phyloP scores from a whole-genome alignment of 805 yeast genomes.

The Huiozyma naganishii region DNA sequence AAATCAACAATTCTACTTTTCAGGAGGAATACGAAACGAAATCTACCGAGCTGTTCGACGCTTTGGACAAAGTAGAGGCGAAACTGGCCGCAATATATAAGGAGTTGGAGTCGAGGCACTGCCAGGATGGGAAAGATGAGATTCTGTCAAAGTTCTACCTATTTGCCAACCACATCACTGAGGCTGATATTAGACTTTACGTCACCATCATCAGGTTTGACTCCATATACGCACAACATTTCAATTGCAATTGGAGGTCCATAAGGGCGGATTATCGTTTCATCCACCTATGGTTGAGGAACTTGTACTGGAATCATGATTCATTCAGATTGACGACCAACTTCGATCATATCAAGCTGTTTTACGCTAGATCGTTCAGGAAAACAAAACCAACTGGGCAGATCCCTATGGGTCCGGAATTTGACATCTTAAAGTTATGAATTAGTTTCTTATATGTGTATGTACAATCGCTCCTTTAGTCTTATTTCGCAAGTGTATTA shows the following conservation, averaged over 20 bases:
- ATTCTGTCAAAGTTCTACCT: slow-evolving; percentile 32
- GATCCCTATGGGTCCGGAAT: slow-evolving; percentile 82
- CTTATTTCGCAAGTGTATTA: background rate
- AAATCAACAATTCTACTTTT: slow-evolving; percentile 74
- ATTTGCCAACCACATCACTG: slow-evolving; percentile 60
- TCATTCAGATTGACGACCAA: slow-evolving; percentile 74
- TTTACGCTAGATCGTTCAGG: slow-evolving; percentile 77
- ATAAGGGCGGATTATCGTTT: slow-evolving; percentile 70
- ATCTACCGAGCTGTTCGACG: slow-evolving; percentile 49
- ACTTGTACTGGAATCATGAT: slow-evolving; percentile 68
- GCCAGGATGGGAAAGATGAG: slow-evolving; percentile 6
- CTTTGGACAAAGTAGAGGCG: slow-evolving; percentile 60
- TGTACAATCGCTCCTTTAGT: background rate
- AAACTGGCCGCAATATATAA: slow-evolving; percentile 39
- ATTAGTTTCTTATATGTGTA: background rate
- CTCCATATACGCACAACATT: slow-evolving; percentile 86
- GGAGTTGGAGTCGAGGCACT: slow-evolving; percentile 10
- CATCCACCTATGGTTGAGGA: slow-evolving; percentile 67
- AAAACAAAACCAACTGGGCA: slow-evolving; percentile 71
- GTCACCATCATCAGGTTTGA: slow-evolving; percentile 87
- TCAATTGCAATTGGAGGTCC: slow-evolving; percentile 78
- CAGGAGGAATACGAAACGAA: slow-evolving; percentile 74
- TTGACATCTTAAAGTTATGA: slow-evolving; percentile 37
- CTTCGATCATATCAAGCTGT: slow-evolving; percentile 82
- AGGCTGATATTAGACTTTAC: slow-evolving; percentile 79